A percentile compares a stretch with the other conserved stretches of the same genome.
These are phyloP conservation scores for Phaeosphaeriaceae sp. DNA, from an alignment of 2,329 filamentous ascomycete genomes.

Conservation along the genomic window DNA sequence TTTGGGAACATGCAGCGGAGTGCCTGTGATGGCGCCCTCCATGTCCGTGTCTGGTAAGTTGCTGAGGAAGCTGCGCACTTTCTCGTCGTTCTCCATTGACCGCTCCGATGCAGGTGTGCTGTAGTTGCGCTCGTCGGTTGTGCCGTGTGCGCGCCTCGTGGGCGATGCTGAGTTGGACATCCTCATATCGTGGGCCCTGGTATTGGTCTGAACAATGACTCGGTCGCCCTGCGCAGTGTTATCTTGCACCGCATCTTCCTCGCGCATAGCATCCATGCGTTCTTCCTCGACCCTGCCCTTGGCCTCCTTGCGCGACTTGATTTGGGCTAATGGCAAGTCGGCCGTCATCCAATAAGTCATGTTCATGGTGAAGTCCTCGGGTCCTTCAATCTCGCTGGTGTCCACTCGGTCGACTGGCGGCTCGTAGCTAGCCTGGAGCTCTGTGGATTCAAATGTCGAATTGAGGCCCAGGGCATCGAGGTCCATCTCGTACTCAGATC, in stretches of 20 bases:
- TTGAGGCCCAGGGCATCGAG: conserved; percentile 47
- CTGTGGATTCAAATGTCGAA: conserved; percentile 43
- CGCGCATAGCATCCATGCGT: conserved; percentile 24
- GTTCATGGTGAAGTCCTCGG: conserved; percentile 53
- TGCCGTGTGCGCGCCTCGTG: conserved; percentile 33
- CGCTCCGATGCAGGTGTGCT: conserved; percentile 34
- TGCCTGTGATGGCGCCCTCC: conserved; percentile 33
- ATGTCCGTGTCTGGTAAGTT: conserved; percentile 46
- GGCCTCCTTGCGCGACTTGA: conserved; percentile 43
- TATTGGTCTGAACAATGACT: conserved; percentile 23
- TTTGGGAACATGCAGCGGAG: conserved; percentile 32
- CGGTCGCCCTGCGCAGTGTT: conserved; percentile 27
- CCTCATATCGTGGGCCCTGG: conserved; percentile 5
- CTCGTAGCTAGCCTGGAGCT: conserved; percentile 34
- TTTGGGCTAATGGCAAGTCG: conserved; percentile 36
- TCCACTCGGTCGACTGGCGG: conserved; percentile 45
- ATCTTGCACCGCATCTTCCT: conserved; percentile 18
- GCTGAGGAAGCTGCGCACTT: conserved; percentile 47
- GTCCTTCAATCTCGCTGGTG: conserved; percentile 51
- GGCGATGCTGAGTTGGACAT: conserved; percentile 22
- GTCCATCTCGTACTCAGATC: conserved; percentile 49
- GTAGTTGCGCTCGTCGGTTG: conserved; percentile 26
- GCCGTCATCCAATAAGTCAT: conserved; percentile 53
- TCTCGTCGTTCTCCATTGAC: conserved; percentile 49
- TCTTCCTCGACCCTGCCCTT: conserved; percentile 21